Percentiles rank a stretch among this genome's conserved stretches.
Evolutionary conservation across 208 protist genomes (phyloP).

Genomic region (Strigomonas culicis): DNA sequence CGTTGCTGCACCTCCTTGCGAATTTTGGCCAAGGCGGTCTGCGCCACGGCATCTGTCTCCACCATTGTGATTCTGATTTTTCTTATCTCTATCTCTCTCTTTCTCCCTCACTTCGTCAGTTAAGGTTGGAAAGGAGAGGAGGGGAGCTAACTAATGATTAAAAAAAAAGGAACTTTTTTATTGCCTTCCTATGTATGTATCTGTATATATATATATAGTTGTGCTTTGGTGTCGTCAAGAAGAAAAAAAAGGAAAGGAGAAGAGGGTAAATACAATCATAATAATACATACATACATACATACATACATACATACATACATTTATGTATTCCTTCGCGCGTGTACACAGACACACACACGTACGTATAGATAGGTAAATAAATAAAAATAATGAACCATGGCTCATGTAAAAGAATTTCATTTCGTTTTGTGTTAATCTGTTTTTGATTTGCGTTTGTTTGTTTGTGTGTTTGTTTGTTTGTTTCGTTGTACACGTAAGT

Average conservation of each 20-base stretch:
- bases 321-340: too few species aligned
- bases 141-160: not conserved
- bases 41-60: not conserved
- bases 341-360: too few species aligned
- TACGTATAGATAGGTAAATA: not conserved
- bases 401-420: too few species aligned
- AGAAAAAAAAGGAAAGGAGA: not conserved
- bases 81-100: conserved; percentile 6
- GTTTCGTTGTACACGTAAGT: not conserved
- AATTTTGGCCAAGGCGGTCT: conserved; percentile 37
- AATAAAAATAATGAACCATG: too few species aligned
- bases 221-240: not conserved
- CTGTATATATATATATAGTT: not conserved
- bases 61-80: not conserved
- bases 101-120: not conserved
- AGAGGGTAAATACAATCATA: too few species aligned
- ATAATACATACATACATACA: too few species aligned
- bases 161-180: not conserved
- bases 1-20: conserved; percentile 49
- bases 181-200: not conserved
- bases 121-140: not conserved
- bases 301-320: too few species aligned
- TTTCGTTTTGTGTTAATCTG: too few species aligned
- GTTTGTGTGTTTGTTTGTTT: not conserved
- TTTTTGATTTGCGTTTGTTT: not conserved